Evolutionary conservation across 768 basidiomycete genomes (phyloP), one percentile per base, ranked within the genome.

Genomic region (Mrakia hoshinonis): DNA sequence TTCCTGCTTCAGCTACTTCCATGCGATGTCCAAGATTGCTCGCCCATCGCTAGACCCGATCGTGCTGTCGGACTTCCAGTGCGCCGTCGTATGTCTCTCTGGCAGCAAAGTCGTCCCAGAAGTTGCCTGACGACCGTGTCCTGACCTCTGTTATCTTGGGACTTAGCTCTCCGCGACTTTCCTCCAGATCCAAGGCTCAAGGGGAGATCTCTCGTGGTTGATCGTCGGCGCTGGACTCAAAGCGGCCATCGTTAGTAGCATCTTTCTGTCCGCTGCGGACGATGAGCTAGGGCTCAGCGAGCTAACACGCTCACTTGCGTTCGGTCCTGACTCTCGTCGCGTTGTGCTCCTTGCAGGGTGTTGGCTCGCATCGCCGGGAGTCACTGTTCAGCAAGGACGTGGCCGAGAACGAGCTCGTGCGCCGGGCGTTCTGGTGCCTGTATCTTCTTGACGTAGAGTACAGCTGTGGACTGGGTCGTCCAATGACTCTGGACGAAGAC

Each of bases 61-160:
- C 39, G 70, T 66, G 20, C 70, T 71, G 26, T 71, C 51, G 29
- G 70, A 71, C 31, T 63, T 71, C 13, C 70, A 71, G 34, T 46
- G 31, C 3, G 29, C 70, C n/a, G 70, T 71, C 31, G 51, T 71
- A 6, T 63, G 65, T 47, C 54, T n/a, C 52, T 66, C n/a, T 71
- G 58, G 34, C 13, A 22, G 34, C n/a, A n/a, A n/a, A n/a, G n/a
- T n/a, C n/a, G n/a, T n/a, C n/a, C n/a, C n/a, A n/a, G n/a, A n/a
- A n/a, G n/a, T n/a, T n/a, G n/a, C n/a, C n/a, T n/a, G n/a, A n/a
- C n/a, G n/a, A n/a, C n/a, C n/a, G n/a, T n/a, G 36, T 58, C 68
- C n/a, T n/a, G n/a, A n/a, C 13, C 55, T 55, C 24, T 60, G 55
- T 4, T 69, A 7, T 43, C 2, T 26, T 60, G 5, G 13, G 26